These are phyloP conservation scores for Boletus eberwhitei DNA, from an alignment of 768 basidiomycete species.

Conservation along the genomic window DNA sequence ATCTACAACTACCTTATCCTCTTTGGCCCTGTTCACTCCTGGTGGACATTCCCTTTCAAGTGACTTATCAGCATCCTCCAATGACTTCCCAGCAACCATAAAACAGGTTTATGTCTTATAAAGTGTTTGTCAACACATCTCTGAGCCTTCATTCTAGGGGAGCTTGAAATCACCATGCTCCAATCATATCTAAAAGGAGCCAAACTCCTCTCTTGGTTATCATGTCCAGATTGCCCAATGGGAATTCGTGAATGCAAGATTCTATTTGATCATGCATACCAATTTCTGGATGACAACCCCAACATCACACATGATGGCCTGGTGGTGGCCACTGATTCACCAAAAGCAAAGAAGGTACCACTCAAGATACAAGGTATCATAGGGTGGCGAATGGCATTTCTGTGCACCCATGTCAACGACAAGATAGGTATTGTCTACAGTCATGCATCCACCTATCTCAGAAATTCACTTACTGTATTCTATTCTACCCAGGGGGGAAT, in stretches of 20 bases:
- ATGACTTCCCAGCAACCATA: slow-evolving; percentile 22
- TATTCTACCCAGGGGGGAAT: slow-evolving; percentile 11
- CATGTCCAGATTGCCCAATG: slow-evolving; percentile 14
- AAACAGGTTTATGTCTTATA: slow-evolving; percentile 34
- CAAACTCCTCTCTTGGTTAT: slow-evolving; percentile 14
- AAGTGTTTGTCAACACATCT: no score
- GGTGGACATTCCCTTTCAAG: slow-evolving; percentile 29
- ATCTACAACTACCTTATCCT: slow-evolving; percentile 31
- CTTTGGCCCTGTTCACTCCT: slow-evolving; percentile 38
- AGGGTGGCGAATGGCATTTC: background rate
- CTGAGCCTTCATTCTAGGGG: background rate
- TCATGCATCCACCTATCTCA: background rate
- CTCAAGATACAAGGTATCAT: background rate
- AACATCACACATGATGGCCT: background rate
- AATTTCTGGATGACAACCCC: background rate
- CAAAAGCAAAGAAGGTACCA: background rate
- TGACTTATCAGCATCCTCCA: slow-evolving; percentile 23
- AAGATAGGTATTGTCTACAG: slow-evolving; percentile 4
- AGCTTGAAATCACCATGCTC: slow-evolving; percentile 12
- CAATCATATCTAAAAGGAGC: slow-evolving; percentile 14
- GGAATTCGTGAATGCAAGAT: slow-evolving; percentile 15
- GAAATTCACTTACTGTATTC: slow-evolving; percentile 12
- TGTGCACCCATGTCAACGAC: background rate
- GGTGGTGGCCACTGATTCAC: no score
- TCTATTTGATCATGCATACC: slow-evolving; percentile 18